Conservation (phyloP, 179 eudicot genomes). For the Beta macrorhiza region DNA sequence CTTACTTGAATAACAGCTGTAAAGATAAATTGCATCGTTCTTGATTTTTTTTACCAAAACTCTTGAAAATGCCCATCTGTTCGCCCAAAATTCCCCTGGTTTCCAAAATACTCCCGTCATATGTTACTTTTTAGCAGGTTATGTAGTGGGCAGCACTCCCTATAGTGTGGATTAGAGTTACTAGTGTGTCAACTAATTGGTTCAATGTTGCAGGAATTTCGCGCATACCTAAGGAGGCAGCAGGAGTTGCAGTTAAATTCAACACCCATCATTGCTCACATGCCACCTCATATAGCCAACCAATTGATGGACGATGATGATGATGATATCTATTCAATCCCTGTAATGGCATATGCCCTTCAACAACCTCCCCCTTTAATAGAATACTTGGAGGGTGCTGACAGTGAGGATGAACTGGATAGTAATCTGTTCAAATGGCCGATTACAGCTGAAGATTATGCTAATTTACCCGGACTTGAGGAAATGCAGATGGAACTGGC, state of each 20-base stretch:
- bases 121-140: too few relatives aligned
- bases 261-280: too few relatives aligned
- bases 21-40: too few relatives aligned
- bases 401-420: too few relatives aligned
- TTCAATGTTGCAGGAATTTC: conserved; percentile 1
- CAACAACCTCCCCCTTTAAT: background rate
- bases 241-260: background rate
- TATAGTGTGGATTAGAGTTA: too few relatives aligned
- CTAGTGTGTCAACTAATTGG: background rate
- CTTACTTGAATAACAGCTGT: too few relatives aligned
- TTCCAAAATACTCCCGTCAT: too few relatives aligned
- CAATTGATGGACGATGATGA: background rate
- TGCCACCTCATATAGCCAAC: background rate
- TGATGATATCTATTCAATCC: background rate
- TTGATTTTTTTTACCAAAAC: too few relatives aligned
- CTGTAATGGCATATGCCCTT: background rate
- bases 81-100: too few relatives aligned
- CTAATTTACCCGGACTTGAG: background rate
- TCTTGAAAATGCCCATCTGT: background rate
- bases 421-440: too few relatives aligned
- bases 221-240: background rate
- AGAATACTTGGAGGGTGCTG: too few relatives aligned
- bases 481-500: background rate
- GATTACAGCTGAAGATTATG: background rate
- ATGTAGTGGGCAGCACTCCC: too few relatives aligned